A percentile compares a stretch with the other conserved stretches of the same genome.
Conservation (phyloP, 306 rosid species). For the Oemleria cerasiformis region DNA sequence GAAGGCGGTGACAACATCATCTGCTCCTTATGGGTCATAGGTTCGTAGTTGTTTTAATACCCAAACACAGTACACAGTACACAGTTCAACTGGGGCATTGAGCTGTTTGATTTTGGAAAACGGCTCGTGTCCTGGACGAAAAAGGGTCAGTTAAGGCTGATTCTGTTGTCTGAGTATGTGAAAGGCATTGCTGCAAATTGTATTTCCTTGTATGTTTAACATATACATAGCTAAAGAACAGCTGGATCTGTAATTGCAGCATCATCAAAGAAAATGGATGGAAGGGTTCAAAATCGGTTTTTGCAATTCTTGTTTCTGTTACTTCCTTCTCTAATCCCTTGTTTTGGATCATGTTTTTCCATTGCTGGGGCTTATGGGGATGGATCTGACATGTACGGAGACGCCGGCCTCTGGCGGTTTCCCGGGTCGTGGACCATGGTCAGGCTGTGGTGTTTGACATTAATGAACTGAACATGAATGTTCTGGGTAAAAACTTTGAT, state of each 20-base stretch:
- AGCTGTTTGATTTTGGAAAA: constrained; percentile 39
- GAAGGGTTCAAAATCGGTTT: constrained; percentile 35
- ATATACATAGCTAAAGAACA: constrained; percentile 43
- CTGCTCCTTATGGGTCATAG: constrained; percentile 48
- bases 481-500: no score
- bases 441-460: no score
- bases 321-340: neutral
- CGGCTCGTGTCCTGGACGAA: constrained; percentile 36
- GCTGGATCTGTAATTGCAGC: constrained; percentile 53
- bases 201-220: constrained; percentile 52
- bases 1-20: constrained; percentile 35
- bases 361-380: neutral
- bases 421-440: no score
- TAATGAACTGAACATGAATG: no score
- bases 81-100: constrained; percentile 8
- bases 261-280: constrained; percentile 35
- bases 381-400: neutral
- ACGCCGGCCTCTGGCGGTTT: no score
- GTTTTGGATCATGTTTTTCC: neutral
- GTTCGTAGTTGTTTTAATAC: neutral
- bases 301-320: constrained; percentile 28
- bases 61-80: neutral
- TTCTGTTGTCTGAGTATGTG: constrained; percentile 35
- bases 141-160: constrained; percentile 12
- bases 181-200: constrained; percentile 43